These are phyloP conservation scores for Hydnomerulius pinastri DNA, from an alignment of 768 basidiomycete species.

Conservation along the genomic window DNA sequence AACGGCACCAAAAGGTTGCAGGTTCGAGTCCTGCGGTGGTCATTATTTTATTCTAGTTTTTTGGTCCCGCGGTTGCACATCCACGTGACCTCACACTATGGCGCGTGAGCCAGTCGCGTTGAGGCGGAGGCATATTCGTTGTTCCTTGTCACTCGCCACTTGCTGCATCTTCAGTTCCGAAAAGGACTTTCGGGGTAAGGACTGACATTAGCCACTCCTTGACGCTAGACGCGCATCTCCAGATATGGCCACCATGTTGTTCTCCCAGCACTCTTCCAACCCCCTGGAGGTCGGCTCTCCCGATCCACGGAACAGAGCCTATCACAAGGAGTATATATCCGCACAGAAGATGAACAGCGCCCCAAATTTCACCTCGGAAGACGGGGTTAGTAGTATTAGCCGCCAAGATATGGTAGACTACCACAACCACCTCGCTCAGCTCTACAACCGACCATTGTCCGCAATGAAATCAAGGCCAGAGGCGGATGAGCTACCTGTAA, in stretches of 20 bases:
- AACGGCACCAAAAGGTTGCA: conserved; percentile 89
- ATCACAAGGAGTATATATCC: conserved; percentile 40
- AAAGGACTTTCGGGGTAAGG: not conserved
- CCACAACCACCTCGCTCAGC: conserved; percentile 49
- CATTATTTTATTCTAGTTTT: conserved; percentile 37
- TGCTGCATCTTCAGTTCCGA: not conserved
- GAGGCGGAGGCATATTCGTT: not conserved
- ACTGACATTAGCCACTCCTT: not conserved
- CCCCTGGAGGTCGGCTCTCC: conserved; percentile 70
- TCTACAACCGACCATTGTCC: conserved; percentile 37
- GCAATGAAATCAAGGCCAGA: conserved; percentile 21
- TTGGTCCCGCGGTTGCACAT: not conserved
- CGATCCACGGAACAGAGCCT: conserved; percentile 51
- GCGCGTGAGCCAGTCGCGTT: conserved; percentile 4
- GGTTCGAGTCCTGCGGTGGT: conserved; percentile 96
- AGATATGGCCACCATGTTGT: conserved; percentile 40
- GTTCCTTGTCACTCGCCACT: not conserved
- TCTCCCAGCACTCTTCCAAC: conserved; percentile 76
- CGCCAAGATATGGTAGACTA: conserved; percentile 46
- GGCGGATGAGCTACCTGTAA: conserved; percentile 26
- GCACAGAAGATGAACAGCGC: conserved; percentile 34
- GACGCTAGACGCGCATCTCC: not conserved
- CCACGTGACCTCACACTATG: conserved; percentile 24
- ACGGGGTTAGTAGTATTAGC: conserved; percentile 44
- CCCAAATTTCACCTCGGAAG: conserved; percentile 49